Evolutionary conservation across 1,284 basidiomycete species (phyloP).

Genomic region (Blastosporella zonata): DNA sequence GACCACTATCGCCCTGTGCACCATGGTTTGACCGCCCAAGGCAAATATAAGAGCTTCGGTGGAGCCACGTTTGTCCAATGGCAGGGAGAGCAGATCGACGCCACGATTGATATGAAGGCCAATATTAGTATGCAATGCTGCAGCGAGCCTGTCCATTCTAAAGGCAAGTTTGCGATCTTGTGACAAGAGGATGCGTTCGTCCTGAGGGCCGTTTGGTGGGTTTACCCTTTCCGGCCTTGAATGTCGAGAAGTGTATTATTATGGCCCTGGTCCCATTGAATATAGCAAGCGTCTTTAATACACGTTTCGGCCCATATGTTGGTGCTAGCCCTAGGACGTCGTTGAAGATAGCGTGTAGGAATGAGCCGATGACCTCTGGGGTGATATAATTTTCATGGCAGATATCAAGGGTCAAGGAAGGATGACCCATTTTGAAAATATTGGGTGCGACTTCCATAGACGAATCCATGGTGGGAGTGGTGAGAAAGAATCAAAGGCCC

Average conservation of each 20-base stretch:
- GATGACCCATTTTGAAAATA: constrained; percentile 25
- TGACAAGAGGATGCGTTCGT: constrained; percentile 29
- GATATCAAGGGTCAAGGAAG: constrained; percentile 22
- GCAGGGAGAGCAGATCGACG: constrained; percentile 43
- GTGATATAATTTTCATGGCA: constrained; percentile 25
- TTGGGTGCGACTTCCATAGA: constrained; percentile 26
- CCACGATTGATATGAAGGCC: constrained; percentile 36
- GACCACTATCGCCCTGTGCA: constrained; percentile 31
- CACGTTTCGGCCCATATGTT: constrained; percentile 31
- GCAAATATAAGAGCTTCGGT: constrained; percentile 35
- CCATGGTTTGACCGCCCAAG: constrained; percentile 32
- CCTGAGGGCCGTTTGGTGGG: constrained; percentile 4
- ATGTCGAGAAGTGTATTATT: constrained; percentile 28
- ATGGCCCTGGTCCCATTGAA: constrained; percentile 32
- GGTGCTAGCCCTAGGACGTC: constrained; percentile 37
- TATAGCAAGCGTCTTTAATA: constrained; percentile 35
- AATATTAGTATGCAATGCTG: constrained; percentile 40
- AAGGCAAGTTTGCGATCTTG: constrained; percentile 37
- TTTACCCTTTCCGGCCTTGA: constrained; percentile 21
- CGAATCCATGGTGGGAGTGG: constrained; percentile 11
- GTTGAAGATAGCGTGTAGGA: constrained; percentile 24
- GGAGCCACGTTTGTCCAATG: constrained; percentile 28
- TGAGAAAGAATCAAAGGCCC: neutral
- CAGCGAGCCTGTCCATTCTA: constrained; percentile 40
- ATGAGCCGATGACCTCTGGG: constrained; percentile 20